These are phyloP conservation scores for Microdochium paspali DNA, from an alignment of 2,329 filamentous ascomycete species.

Conservation along the genomic window DNA sequence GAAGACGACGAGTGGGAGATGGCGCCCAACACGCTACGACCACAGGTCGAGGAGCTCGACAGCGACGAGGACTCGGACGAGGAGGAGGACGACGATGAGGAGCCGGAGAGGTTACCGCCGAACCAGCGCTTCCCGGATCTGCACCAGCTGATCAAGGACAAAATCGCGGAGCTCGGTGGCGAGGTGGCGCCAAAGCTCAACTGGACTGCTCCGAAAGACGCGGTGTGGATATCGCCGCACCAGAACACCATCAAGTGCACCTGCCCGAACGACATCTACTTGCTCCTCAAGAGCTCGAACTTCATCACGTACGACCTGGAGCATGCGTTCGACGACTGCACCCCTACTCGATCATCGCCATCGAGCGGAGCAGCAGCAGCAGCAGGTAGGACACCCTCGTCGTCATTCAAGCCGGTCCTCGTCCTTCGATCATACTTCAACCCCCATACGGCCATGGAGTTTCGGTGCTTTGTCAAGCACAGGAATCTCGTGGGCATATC, in stretches of 20 bases:
- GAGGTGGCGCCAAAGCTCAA: slow-evolving; percentile 89
- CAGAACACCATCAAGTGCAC: slow-evolving; percentile 87
- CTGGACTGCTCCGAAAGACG: slow-evolving; percentile 95
- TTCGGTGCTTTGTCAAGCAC: slow-evolving; percentile 87
- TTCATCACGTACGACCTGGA: slow-evolving; percentile 92
- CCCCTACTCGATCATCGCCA: slow-evolving; percentile 21
- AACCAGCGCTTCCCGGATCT: slow-evolving; percentile 58
- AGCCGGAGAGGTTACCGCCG: slow-evolving; percentile 31
- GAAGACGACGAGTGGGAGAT: slow-evolving; percentile 49
- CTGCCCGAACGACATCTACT: slow-evolving; percentile 81
- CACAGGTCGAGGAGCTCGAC: slow-evolving; percentile 19
- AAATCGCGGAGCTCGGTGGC: slow-evolving; percentile 74
- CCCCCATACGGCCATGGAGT: slow-evolving; percentile 85
- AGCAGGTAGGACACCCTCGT: no score
- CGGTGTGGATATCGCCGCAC: slow-evolving; percentile 79
- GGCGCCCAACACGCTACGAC: slow-evolving; percentile 22
- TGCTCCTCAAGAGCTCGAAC: slow-evolving; percentile 87
- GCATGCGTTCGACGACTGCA: slow-evolving; percentile 79
- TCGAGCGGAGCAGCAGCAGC: no score
- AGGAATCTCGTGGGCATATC: slow-evolving; percentile 72
- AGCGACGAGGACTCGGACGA: slow-evolving; percentile 36
- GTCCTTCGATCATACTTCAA: slow-evolving; percentile 83
- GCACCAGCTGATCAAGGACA: slow-evolving; percentile 66
- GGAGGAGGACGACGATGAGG: slow-evolving; percentile 37
- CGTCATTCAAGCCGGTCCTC: slow-evolving; percentile 68